Base-by-base conservation (phyloP, 2,329 filamentous ascomycete genomes). In the Xylaria sp. region DNA sequence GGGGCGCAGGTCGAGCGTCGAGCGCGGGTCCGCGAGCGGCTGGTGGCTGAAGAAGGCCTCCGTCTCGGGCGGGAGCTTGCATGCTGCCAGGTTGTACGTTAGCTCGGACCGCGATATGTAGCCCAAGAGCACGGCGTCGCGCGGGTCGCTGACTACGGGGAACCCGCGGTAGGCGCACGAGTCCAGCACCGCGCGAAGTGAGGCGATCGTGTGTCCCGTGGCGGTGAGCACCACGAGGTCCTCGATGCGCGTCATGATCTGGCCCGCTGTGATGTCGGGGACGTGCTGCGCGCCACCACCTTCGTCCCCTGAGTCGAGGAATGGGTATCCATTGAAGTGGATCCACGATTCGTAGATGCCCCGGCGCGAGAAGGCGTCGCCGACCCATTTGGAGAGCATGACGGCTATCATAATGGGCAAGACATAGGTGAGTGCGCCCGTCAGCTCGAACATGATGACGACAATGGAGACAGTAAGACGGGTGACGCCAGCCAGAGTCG, bases 311-410 rank as follows among this genome's bases (percentile, higher is more conserved):
- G 97, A 96, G 81, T 98, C 95, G 63, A 99, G 88, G 81, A 95
- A 97, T 0, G 96, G 96, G 78, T 98, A 99, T 73, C 93, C 93
- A 77, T 97, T 96, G 81, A 97, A 91, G 74, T 94, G 92, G 77
- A 99, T 99, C 96, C 96, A 99, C 63, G 92, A 92, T 79, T 99
- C 96, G 83, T 99, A 99, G 80, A 99, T 98, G 72, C 96, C 94
- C 59, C 92, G 89, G 65, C 93, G 93, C 31, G 93, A 94, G 79
- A 99, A 94, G 59, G 94, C 95, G 80, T 99, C 96, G 76, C 94
- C 96, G 31, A 97, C 93, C 96, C 96, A 99, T 83, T 99, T 99
- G 71, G 93, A 93, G 53, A 98, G 87, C 94, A 99, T 97, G 77
- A 99, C 96, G 51, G 94, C 94, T 72, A 99, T 93, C 96, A 99